Percentiles rank a stretch among this genome's conserved stretches.
Conservation (phyloP, 1,284 basidiomycete genomes). For the Trichosporon sp. region DNA sequence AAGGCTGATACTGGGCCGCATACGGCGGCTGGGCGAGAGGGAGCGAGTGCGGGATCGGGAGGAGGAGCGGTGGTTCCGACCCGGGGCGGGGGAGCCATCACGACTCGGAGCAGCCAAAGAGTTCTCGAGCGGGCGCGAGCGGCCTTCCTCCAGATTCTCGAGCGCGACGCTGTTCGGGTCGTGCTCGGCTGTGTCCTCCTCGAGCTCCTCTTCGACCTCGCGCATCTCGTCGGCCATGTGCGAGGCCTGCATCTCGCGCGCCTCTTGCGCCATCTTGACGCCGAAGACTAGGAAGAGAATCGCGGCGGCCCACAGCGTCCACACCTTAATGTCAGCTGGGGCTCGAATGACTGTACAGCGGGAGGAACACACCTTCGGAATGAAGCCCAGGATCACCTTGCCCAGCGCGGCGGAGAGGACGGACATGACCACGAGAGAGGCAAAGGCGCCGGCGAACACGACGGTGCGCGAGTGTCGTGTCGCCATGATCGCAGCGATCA, state of each 20-base stretch:
- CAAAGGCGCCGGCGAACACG: constrained; percentile 88
- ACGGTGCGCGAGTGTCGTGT: constrained; percentile 85
- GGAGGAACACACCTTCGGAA: constrained; percentile 64
- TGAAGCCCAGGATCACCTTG: constrained; percentile 76
- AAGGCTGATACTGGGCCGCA: constrained; percentile 22
- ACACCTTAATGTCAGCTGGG: constrained; percentile 37
- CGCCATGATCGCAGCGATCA: constrained; percentile 94
- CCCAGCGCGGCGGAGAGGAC: constrained; percentile 85
- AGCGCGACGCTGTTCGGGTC: constrained; percentile 43
- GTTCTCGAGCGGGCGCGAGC: constrained; percentile 26
- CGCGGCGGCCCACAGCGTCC: constrained; percentile 64
- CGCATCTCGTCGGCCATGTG: constrained; percentile 85
- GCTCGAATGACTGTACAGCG: neutral
- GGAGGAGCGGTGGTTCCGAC: neutral
- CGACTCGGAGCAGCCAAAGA: constrained; percentile 18
- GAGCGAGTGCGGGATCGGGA: neutral
- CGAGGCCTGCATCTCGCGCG: constrained; percentile 71
- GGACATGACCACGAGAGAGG: constrained; percentile 88
- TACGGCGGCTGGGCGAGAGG: constrained; percentile 12
- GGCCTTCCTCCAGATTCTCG: constrained; percentile 51
- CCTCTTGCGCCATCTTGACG: constrained; percentile 79
- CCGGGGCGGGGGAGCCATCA: constrained; percentile 15
- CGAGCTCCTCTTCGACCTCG: constrained; percentile 85
- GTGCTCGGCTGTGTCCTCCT: constrained; percentile 52
- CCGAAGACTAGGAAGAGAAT: constrained; percentile 85